These are phyloP conservation scores for Arthromyces matolae DNA, from an alignment of 768 basidiomycete genomes.

Conservation along the genomic window DNA sequence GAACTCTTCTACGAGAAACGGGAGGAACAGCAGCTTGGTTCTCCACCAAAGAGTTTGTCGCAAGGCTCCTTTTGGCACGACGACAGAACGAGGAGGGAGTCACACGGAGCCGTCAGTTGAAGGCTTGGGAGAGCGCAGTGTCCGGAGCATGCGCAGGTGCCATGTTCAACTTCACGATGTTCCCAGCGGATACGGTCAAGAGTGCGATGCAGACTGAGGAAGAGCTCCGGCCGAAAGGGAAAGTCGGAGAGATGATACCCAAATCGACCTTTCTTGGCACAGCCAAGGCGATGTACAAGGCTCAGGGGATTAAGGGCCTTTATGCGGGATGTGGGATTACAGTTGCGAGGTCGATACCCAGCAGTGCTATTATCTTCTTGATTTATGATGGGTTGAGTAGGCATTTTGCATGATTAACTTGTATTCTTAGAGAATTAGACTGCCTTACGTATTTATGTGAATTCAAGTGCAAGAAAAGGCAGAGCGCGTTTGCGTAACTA, in stretches of 20 bases:
- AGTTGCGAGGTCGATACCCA: slow-evolving; percentile 75
- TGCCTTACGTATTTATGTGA: not conserved
- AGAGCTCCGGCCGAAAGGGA: slow-evolving; percentile 58
- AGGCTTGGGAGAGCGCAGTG: slow-evolving; percentile 78
- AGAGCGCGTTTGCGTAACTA: no score
- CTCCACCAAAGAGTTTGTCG: slow-evolving; percentile 76
- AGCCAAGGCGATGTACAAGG: slow-evolving; percentile 64
- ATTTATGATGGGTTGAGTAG: slow-evolving; percentile 74
- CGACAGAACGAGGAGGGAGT: slow-evolving; percentile 25
- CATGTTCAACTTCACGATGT: slow-evolving; percentile 82
- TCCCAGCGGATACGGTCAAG: slow-evolving; percentile 95
- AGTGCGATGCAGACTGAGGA: slow-evolving; percentile 92
- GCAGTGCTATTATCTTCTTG: slow-evolving; percentile 85
- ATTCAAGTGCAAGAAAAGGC: no score
- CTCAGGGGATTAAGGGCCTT: slow-evolving; percentile 70
- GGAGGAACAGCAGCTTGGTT: slow-evolving; percentile 94
- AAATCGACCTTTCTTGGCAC: slow-evolving; percentile 53
- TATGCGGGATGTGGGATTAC: slow-evolving; percentile 92
- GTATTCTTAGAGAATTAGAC: not conserved
- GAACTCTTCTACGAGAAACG: slow-evolving; percentile 89
- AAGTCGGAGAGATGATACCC: slow-evolving; percentile 18
- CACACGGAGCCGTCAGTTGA: slow-evolving; percentile 25
- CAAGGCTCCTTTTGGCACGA: slow-evolving; percentile 52
- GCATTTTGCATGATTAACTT: slow-evolving; percentile 26
- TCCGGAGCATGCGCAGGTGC: slow-evolving; percentile 86